A percentile compares a stretch with the other conserved stretches of the same genome.
These are phyloP conservation scores for Bodo saltans DNA, from an alignment of 78 protist genomes.

Conservation along the genomic window DNA sequence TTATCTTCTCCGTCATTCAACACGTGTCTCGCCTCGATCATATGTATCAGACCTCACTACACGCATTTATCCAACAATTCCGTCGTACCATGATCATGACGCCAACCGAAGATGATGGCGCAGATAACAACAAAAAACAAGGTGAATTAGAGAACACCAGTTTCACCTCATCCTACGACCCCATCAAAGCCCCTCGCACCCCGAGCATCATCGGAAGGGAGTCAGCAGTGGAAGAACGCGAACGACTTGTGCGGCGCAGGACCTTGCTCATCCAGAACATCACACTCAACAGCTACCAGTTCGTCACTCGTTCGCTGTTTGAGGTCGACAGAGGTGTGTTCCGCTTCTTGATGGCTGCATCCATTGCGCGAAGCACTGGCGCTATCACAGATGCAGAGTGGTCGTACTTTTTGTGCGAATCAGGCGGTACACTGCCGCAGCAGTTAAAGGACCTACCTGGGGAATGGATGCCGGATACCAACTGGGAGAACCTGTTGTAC, in stretches of 20 bases:
- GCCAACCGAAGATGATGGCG: too few relatives aligned
- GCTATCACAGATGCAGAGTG: not conserved
- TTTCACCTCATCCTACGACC: too few relatives aligned
- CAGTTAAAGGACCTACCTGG: not conserved
- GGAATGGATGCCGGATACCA: not conserved
- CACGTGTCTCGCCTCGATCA: constrained; percentile 60
- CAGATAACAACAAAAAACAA: too few relatives aligned
- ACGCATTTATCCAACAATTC: too few relatives aligned
- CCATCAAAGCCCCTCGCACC: too few relatives aligned
- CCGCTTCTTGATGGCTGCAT: constrained; percentile 34
- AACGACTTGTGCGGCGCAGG: too few relatives aligned
- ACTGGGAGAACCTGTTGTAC: not conserved
- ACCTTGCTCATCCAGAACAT: constrained; percentile 9
- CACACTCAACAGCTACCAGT: constrained; percentile 48
- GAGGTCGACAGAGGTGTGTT: constrained; percentile 62
- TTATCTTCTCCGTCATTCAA: constrained; percentile 64
- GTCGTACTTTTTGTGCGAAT: not conserved
- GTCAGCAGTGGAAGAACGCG: too few relatives aligned
- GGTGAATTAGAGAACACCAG: too few relatives aligned
- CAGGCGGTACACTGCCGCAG: not conserved
- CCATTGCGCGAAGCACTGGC: not conserved
- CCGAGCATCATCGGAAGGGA: too few relatives aligned
- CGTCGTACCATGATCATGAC: too few relatives aligned
- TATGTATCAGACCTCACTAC: too few relatives aligned
- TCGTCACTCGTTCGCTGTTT: constrained; percentile 69